Evolutionary conservation across 1,284 basidiomycete genomes (phyloP).

Genomic region (Apiotrichum akiyoshidainum): DNA sequence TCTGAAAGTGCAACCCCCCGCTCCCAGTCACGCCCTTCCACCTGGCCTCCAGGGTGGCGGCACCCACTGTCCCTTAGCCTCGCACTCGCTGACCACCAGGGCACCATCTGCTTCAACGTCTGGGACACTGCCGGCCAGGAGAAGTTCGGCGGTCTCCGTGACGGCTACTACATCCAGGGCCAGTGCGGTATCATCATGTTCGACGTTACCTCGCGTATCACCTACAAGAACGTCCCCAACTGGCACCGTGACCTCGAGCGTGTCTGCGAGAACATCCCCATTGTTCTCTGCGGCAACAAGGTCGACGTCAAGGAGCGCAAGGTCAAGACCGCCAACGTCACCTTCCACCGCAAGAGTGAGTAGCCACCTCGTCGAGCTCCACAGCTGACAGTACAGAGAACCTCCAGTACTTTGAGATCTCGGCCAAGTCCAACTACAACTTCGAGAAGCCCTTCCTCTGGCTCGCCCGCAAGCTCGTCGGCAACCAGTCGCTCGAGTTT

Average conservation of each 20-base stretch:
- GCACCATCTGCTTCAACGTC: constrained; percentile 98
- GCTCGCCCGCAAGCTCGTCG: constrained; percentile 97
- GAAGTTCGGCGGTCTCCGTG: constrained; percentile 97
- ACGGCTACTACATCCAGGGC: constrained; percentile 98
- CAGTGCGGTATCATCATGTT: constrained; percentile 99
- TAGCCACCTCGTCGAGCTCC: no score
- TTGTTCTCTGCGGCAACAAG: constrained; percentile 99
- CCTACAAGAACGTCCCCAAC: constrained; percentile 99
- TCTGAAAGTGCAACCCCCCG: neutral
- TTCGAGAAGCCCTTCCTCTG: constrained; percentile 99
- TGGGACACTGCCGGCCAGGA: constrained; percentile 99
- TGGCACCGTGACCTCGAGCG: constrained; percentile 99
- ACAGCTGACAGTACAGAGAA: constrained; percentile 59
- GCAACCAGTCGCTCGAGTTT: constrained; percentile 86
- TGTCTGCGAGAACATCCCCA: constrained; percentile 99
- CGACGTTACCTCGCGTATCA: constrained; percentile 99
- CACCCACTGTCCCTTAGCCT: neutral
- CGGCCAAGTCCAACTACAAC: constrained; percentile 99
- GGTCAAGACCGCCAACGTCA: constrained; percentile 97
- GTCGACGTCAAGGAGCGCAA: constrained; percentile 99
- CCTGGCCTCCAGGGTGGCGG: constrained; percentile 1
- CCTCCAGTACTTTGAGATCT: constrained; percentile 99
- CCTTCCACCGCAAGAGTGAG: constrained; percentile 97
- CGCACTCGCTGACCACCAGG: constrained; percentile 44
- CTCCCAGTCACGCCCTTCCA: neutral